Evolutionary conservation across 306 rosid genomes (phyloP).

Genomic region (Arachis hypogaea): DNA sequence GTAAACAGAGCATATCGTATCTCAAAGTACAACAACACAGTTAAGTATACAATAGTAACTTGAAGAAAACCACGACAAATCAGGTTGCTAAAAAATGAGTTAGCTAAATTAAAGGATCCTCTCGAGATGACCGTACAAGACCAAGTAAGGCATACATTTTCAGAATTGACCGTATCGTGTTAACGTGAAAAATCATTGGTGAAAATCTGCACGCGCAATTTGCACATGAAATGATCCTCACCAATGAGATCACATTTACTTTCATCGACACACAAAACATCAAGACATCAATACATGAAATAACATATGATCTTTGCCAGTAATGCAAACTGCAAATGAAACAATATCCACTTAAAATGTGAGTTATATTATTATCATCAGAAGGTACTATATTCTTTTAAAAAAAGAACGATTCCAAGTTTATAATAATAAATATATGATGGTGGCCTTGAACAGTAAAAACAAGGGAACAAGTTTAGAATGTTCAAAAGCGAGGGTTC

Average conservation of each 20-base stretch:
- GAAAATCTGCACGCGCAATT: background rate
- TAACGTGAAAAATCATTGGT: background rate
- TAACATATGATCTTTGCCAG: background rate
- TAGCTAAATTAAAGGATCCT: background rate
- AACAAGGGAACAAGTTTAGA: background rate
- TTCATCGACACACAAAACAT: background rate
- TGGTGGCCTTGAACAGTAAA: background rate
- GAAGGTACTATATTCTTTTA: background rate
- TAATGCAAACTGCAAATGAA: constrained; percentile 20
- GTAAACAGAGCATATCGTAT: background rate
- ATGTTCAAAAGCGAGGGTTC: background rate
- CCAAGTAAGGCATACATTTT: background rate
- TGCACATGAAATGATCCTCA: background rate
- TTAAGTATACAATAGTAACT: background rate
- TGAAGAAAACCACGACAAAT: background rate
- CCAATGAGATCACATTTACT: constrained; percentile 3
- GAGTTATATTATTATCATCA: background rate
- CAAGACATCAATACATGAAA: background rate
- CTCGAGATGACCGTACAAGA: background rate
- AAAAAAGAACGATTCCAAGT: background rate
- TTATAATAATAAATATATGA: background rate
- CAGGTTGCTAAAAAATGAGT: background rate
- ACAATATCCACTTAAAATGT: background rate
- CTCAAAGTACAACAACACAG: background rate
- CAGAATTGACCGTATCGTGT: background rate